Evolutionary conservation across 2,329 filamentous ascomycete genomes (phyloP).

Genomic region (Onygenales sp.): DNA sequence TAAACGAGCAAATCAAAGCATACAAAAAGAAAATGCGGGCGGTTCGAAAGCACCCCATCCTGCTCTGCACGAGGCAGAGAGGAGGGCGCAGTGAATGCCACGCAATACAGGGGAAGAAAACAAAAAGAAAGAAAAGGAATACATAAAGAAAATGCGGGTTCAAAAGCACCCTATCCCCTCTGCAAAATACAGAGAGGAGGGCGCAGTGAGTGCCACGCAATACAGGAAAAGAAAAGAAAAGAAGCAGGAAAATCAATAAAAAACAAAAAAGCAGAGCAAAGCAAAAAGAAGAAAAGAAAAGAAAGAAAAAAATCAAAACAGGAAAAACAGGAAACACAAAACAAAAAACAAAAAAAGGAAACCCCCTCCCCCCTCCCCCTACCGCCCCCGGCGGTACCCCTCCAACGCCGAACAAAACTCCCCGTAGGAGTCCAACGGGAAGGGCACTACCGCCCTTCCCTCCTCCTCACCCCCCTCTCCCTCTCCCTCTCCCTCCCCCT

Average conservation of each 20-base stretch:
- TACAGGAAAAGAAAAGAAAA: neutral
- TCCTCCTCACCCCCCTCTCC: neutral
- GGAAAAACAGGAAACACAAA: slow-evolving; percentile 3
- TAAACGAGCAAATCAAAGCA: neutral
- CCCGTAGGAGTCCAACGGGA: neutral
- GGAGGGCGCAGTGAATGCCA: neutral
- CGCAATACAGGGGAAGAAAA: neutral
- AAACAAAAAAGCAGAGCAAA: neutral
- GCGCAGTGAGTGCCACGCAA: no score
- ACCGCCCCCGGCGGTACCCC: neutral
- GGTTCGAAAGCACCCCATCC: neutral
- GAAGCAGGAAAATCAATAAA: neutral
- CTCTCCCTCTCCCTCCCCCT: neutral
- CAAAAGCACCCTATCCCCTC: no score
- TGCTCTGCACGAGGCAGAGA: neutral
- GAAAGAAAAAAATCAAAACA: slow-evolving; percentile 3
- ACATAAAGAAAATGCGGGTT: neutral
- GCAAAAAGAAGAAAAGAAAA: slow-evolving; percentile 1
- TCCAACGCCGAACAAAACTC: neutral
- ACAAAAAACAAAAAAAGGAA: slow-evolving; percentile 4
- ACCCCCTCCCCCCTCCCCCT: slow-evolving; percentile 1
- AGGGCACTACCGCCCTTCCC: neutral
- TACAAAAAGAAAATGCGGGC: neutral
- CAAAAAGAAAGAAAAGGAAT: neutral
- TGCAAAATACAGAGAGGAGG: no score